These are phyloP conservation scores for Cornus suecica DNA, from an alignment of 148 eudicot species.

Conservation along the genomic window DNA sequence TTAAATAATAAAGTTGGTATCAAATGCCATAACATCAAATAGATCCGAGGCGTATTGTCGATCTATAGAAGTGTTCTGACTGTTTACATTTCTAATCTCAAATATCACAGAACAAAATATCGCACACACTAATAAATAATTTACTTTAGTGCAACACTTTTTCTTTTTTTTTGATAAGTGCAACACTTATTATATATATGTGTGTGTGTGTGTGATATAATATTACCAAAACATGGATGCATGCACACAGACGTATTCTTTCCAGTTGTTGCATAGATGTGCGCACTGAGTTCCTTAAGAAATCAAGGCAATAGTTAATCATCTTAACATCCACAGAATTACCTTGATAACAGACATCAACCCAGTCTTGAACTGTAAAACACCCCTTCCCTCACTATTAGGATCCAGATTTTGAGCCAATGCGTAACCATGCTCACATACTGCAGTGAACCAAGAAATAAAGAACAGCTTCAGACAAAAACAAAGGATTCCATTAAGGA, in stretches of 20 bases:
- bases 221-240: neutral
- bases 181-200: neutral
- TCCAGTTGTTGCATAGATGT: neutral
- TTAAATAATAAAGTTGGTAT: too few relatives aligned
- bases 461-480: neutral
- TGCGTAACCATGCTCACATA: conserved; percentile 93
- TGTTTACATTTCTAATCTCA: too few relatives aligned
- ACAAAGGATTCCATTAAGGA: neutral
- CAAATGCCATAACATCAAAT: too few relatives aligned
- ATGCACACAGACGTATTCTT: neutral
- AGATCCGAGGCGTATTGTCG: too few relatives aligned
- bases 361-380: conserved; percentile 96
- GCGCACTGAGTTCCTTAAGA: too few relatives aligned
- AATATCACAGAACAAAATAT: neutral
- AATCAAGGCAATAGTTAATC: neutral
- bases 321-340: conserved; percentile 10
- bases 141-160: neutral
- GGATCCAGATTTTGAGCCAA: conserved; percentile 97
- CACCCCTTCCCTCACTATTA: conserved; percentile 97
- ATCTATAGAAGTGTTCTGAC: too few relatives aligned
- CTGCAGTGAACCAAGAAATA: conserved; percentile 40
- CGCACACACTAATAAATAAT: neutral
- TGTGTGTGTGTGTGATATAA: too few relatives aligned
- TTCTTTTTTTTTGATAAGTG: too few relatives aligned
- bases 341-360: conserved; percentile 99